Base-by-base conservation (phyloP, 163 green algal species). In the Chlorella variabilis region DNA sequence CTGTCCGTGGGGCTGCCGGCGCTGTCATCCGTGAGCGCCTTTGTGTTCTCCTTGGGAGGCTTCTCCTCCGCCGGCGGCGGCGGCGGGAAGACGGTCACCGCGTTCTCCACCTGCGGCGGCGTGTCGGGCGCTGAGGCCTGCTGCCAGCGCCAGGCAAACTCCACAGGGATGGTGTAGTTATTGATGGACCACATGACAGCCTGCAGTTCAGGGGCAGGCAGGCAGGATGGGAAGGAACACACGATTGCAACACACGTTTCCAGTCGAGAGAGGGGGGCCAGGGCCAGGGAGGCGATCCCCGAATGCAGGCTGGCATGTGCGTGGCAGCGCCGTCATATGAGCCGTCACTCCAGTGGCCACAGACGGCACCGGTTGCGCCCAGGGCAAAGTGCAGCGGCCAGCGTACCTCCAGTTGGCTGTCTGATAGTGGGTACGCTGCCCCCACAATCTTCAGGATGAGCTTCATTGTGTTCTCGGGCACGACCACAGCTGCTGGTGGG, bases 361-460 rank as follows among this genome's bases (percentile, higher is more conserved):
- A n/a, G n/a, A n/a, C n/a, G n/a, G n/a, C n/a, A n/a, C n/a, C n/a
- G n/a, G n/a, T n/a, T n/a, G n/a, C n/a, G n/a, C n/a, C n/a, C n/a
- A n/a, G n/a, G n/a, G n/a, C n/a, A n/a, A n/a, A n/a, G 45, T 15
- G 11, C 45, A 4, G 18, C 65, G 38, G 66, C 23, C 5, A 15
- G 20, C 25, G 3, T 27, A 36, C 66, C 66, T 73, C 38, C 66
- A 38, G 66, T 27, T 58, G 66, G 21, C 3, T 27, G 4, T 73
- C 66, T 2, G 20, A 11, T 2, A 73, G 66, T 8, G 8, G 21
- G 38, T 58, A 58, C 4, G 21, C 4, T 11, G 66, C 66, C 8
- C 66, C 66, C 23, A 31, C 27, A 41, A 73, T 27, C 21, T 73
- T 73, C 4, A 73, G 27, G 23, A 73, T 73, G 23, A 75, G 27